Evolutionary conservation across 352 stramenopile species (phyloP).

Genomic region (Phytopythium mirpurense): DNA sequence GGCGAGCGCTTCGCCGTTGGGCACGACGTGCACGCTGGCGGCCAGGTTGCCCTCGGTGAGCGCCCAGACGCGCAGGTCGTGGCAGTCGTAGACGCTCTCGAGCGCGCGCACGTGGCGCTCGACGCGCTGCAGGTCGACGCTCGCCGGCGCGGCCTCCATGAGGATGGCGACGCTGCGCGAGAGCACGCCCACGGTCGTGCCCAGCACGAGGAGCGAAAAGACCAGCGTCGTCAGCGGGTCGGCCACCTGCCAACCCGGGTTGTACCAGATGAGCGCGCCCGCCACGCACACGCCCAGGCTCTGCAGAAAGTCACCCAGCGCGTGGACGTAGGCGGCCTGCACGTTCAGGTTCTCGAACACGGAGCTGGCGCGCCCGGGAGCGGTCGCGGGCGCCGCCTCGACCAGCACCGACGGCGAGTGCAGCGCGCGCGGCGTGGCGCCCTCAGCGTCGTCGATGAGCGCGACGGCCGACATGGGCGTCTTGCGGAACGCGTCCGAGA

Average conservation of each 20-base stretch:
- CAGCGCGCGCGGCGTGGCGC: slow-evolving; percentile 5
- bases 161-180: slow-evolving; percentile 90
- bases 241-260: slow-evolving; percentile 92
- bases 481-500: slow-evolving; percentile 44
- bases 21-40: slow-evolving; percentile 90
- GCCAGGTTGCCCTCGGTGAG: slow-evolving; percentile 88
- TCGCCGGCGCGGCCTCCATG: slow-evolving; percentile 91
- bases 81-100: slow-evolving; percentile 89
- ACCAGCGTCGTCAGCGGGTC: slow-evolving; percentile 97
- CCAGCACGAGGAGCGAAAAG: slow-evolving; percentile 94
- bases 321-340: slow-evolving; percentile 97
- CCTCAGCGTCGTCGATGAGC: slow-evolving; percentile 36
- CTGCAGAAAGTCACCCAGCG: slow-evolving; percentile 96
- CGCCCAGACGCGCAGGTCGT: slow-evolving; percentile 98
- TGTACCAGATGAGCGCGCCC: slow-evolving; percentile 95
- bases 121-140: slow-evolving; percentile 42
- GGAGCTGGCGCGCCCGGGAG: slow-evolving; percentile 12
- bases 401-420: slow-evolving; percentile 8
- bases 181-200: slow-evolving; percentile 92
- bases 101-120: slow-evolving; percentile 60
- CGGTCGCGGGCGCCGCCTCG: neutral
- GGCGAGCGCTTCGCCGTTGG: slow-evolving; percentile 43
- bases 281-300: slow-evolving; percentile 95
- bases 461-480: slow-evolving; percentile 76
- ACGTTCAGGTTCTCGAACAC: slow-evolving; percentile 93